Base-by-base conservation (phyloP, 768 basidiomycete species). In the Chiua virens region DNA sequence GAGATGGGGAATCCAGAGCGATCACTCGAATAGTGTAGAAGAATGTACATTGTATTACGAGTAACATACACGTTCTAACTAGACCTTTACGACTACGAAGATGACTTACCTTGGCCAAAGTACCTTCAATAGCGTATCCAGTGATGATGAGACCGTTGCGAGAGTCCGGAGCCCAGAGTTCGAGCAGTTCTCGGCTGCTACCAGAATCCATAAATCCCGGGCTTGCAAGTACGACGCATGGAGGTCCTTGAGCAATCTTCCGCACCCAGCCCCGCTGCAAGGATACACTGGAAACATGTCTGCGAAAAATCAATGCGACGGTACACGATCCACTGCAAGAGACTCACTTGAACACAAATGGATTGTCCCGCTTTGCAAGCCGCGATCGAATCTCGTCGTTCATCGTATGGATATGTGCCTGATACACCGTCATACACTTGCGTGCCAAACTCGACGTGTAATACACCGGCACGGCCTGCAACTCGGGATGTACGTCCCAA, bases 351-450 rank as follows among this genome's bases (percentile, higher is more conserved):
- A 99, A 99, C 35, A 97, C 91, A 64, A 98, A 98, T 0, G 95
- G 96, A 65, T 98, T 97, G 58, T 98, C 94, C n/a, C 92, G 81
- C 62, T 85, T 85, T 0, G 93, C 92, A 67, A 96, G 98, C 41
- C 94, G 78, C 47, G 86, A 81, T 32, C 92, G 86, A 53, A 99
- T 90, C 63, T 90, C 87, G 30, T 86, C 77, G 65, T 98, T 97
- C 93, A 99, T 98, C 5, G 94, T 91, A 68, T 96, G 92, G 53
- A 97, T 93, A 66, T 98, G 93, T 2, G 88, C 90, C 69, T 97
- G 92, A 69, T 96, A 99, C 4, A 98, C 94, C 38, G 92, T 85
- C 93, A 98, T 98, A 60, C 94, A 98, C 62, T 94, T 96, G 52
- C 87, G 82, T 6, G 95, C 95, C 17, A 99, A 78, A 64, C 85